Base-by-base conservation (phyloP, 768 basidiomycete genomes). In the Auricularia sp. region DNA sequence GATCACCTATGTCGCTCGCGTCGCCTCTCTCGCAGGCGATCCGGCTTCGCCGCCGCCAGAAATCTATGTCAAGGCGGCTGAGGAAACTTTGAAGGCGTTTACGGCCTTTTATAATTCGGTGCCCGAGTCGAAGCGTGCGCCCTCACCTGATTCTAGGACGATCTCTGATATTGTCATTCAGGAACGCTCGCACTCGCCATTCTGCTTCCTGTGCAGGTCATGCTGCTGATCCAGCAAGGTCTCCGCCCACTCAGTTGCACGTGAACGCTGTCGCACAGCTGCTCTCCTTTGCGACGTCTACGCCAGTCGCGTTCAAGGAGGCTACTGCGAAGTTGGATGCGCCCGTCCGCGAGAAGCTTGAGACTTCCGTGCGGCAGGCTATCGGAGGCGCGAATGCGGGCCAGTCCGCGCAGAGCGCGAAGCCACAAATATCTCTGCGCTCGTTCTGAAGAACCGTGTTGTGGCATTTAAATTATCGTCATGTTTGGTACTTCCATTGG, bases 1-100 rank as follows among this genome's bases (percentile, higher is more conserved):
- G 65, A 84, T 98, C n/a, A 87, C 86, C 66, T 91, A 86, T 69
- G 76, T 94, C 34, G 87, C 88, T 10, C 86, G 82, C 65, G 79
- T 87, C 39, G 84, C 89, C 0, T 83, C 84, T 1, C 74, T 77
- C 14, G 77, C 84, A n/a, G 82, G 81, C 64, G 87, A 89, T 56
- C 80, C 79, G 6, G 76, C 78, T 0, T 71, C 86, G 33, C 56
- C 10, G 33, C 21, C 56, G 34, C 75, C 80, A 0, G 86, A 89
- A 44, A 69, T 77, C n/a, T 83, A 87, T 33, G 73, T 80, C 12
- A 79, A 83, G 14, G 87, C 86, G 1, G 77, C 91, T 1, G 84
- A 84, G 6, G 94, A 98, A 74, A 83, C 91, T 12, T 84, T 91
- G 81, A 94, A 87, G 73, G 85, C 90, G 10, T 86, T 97, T 65